Percentiles rank a stretch among this genome's conserved stretches.
phyloP scores from a whole-genome alignment of 345 rosid species.

The Aquilaria sinensis region DNA sequence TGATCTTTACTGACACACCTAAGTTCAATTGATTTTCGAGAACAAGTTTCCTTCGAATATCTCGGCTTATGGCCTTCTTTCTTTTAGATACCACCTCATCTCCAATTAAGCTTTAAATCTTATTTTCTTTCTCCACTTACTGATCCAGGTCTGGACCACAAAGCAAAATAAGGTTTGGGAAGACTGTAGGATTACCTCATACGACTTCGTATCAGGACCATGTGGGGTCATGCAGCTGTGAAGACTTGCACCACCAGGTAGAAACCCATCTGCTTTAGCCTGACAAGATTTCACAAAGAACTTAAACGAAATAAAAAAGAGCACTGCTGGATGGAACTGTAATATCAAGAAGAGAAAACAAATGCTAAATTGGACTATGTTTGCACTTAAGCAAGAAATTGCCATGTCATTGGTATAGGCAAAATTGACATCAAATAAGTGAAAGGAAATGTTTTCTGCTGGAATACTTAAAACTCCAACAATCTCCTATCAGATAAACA shows the following conservation, averaged over 20 bases:
- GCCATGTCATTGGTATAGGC: neutral
- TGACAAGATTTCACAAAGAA: constrained; percentile 16
- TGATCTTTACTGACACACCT: too few relatives aligned
- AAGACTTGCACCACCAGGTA: constrained; percentile 94
- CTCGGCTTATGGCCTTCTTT: too few relatives aligned
- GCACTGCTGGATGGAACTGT: neutral
- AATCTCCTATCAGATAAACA: too few relatives aligned
- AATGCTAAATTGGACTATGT: neutral
- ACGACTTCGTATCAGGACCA: constrained; percentile 93
- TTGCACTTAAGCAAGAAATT: neutral
- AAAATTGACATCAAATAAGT: neutral
- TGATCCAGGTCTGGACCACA: neutral
- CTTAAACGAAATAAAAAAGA: neutral
- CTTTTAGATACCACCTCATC: too few relatives aligned
- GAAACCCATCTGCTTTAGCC: constrained; percentile 97
- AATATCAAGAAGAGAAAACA: neutral
- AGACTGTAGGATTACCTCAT: constrained; percentile 44
- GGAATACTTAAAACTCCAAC: too few relatives aligned
- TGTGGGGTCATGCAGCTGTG: constrained; percentile 99
- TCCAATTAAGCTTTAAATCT: too few relatives aligned
- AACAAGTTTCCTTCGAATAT: too few relatives aligned
- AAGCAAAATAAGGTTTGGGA: constrained; percentile 2
- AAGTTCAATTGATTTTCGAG: too few relatives aligned
- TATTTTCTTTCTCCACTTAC: too few relatives aligned
- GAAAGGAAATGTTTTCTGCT: too few relatives aligned